Conservation (phyloP, 768 basidiomycete species). For the Peribolospora kevripleyi region DNA sequence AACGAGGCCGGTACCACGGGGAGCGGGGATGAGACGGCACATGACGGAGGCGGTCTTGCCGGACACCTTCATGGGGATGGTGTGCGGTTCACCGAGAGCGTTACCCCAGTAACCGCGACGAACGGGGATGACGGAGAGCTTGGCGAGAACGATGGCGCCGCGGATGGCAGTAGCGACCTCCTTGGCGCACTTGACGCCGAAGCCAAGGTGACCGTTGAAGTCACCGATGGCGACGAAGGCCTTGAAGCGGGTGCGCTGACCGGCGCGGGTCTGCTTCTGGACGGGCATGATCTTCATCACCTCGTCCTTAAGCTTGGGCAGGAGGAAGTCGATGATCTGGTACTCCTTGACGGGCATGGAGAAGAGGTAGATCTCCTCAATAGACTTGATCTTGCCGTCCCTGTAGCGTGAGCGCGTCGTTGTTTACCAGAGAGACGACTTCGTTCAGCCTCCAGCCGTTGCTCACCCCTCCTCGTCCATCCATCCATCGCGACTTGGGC, state of each 20-base stretch:
- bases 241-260: conserved; percentile 98
- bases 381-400: conserved; percentile 98
- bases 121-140: conserved; percentile 91
- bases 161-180: conserved; percentile 99
- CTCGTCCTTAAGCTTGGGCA: conserved; percentile 96
- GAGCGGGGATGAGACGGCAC: conserved; percentile 95
- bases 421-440: no score
- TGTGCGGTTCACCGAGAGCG: conserved; percentile 95
- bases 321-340: conserved; percentile 98
- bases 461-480: no score
- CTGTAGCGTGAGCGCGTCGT: no score
- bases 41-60: conserved; percentile 98
- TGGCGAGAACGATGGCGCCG: conserved; percentile 96
- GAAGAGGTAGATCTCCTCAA: conserved; percentile 99
- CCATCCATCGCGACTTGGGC: no score
- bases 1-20: conserved; percentile 96
- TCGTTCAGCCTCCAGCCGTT: no score
- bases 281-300: conserved; percentile 99
- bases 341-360: conserved; percentile 98
- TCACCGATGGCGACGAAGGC: conserved; percentile 99
- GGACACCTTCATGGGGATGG: conserved; percentile 92
- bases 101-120: conserved; percentile 99
- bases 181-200: conserved; percentile 99
- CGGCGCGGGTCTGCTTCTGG: conserved; percentile 98
- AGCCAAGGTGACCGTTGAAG: conserved; percentile 91